A percentile compares a stretch with the other conserved stretches of the same genome.
Conservation (phyloP, 2,329 filamentous ascomycete species). For the Tolypocladium pustulatum region DNA sequence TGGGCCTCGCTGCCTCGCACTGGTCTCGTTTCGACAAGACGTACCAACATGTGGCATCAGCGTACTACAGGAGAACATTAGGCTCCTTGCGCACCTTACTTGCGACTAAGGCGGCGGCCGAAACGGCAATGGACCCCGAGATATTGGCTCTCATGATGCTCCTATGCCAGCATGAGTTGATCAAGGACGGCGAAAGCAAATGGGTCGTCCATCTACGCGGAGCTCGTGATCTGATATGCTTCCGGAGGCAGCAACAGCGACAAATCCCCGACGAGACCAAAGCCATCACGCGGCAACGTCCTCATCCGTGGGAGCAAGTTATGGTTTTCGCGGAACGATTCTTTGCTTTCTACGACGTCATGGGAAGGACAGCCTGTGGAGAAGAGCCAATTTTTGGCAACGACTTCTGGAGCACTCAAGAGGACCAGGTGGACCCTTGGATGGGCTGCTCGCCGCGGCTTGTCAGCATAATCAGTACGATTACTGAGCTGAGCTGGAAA, state of each 20-base stretch:
- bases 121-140: neutral
- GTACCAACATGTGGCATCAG: neutral
- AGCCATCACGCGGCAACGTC: neutral
- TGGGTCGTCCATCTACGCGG: conserved; percentile 1
- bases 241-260: neutral
- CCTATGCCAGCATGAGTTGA: neutral
- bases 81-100: neutral
- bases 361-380: neutral
- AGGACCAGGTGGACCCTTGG: neutral
- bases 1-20: neutral
- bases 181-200: neutral
- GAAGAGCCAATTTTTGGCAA: neutral
- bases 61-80: neutral
- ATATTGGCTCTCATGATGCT: neutral
- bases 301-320: neutral
- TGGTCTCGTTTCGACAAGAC: neutral
- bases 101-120: neutral
- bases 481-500: neutral
- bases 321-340: neutral
- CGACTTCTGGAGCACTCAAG: neutral
- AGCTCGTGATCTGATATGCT: neutral
- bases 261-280: neutral
- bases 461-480: neutral
- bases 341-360: neutral
- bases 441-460: neutral